These are phyloP conservation scores for Calonectria ilicicola DNA, from an alignment of 2,329 filamentous ascomycete species.

Conservation along the genomic window DNA sequence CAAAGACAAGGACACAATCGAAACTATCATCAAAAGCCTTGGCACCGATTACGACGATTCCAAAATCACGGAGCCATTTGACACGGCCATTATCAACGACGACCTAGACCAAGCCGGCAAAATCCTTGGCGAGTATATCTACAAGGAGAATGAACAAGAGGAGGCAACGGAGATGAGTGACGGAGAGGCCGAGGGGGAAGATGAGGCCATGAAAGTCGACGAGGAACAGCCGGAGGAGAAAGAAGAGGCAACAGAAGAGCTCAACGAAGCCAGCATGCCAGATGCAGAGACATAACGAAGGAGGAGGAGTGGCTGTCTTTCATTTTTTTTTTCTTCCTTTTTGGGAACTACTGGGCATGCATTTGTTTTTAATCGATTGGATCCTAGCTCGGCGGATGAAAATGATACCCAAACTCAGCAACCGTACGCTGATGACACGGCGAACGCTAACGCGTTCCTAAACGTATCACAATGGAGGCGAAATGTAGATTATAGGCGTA, in stretches of 20 bases:
- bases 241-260: conserved; percentile 3
- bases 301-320: background rate
- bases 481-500: background rate
- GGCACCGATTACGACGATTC: conserved; percentile 41
- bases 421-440: background rate
- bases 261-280: conserved; percentile 34
- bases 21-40: conserved; percentile 37
- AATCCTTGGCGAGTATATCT: conserved; percentile 45
- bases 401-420: conserved; percentile 33
- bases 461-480: background rate
- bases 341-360: background rate
- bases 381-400: conserved; percentile 21
- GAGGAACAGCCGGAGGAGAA: conserved; percentile 8
- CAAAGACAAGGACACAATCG: conserved; percentile 37
- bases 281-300: conserved; percentile 20
- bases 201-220: conserved; percentile 38
- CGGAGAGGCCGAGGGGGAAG: conserved; percentile 21
- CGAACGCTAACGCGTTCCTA: background rate
- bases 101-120: conserved; percentile 40
- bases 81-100: conserved; percentile 42
- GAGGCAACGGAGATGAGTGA: conserved; percentile 1
- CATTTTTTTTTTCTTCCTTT: too few relatives aligned
- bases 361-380: conserved; percentile 19
- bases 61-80: conserved; percentile 43
- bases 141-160: conserved; percentile 27